Conservation (phyloP, 805 yeast species). For the Grigorovia transvaalensis region DNA sequence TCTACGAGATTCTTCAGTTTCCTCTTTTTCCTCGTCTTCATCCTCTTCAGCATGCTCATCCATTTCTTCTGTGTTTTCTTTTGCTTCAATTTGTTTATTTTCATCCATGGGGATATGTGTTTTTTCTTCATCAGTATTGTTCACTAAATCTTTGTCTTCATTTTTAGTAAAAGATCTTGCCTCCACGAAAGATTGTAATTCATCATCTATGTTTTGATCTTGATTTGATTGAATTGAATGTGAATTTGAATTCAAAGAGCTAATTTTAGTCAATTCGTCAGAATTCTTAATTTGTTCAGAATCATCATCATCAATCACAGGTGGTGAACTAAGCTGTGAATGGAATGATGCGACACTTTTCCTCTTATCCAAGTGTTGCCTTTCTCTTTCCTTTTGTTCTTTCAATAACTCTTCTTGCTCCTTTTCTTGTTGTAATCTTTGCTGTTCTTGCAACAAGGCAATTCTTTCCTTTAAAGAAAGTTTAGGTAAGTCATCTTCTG, state of each 20-base stretch:
- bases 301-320: neutral
- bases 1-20: constrained; percentile 66
- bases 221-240: neutral
- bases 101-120: neutral
- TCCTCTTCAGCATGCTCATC: constrained; percentile 29
- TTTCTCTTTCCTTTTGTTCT: constrained; percentile 44
- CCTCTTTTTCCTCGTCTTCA: constrained; percentile 50
- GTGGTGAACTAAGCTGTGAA: neutral
- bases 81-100: constrained; percentile 4
- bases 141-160: neutral
- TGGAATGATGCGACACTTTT: constrained; percentile 26
- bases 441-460: constrained; percentile 70
- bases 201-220: neutral
- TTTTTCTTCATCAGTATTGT: neutral
- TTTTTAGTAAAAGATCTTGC: neutral
- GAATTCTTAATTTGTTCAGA: neutral
- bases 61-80: constrained; percentile 16
- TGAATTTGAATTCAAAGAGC: neutral
- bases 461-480: constrained; percentile 81
- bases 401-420: constrained; percentile 59
- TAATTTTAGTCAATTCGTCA: neutral
- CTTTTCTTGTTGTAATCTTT: constrained; percentile 61
- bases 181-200: neutral
- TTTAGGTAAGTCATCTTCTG: constrained; percentile 53
- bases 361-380: constrained; percentile 36